A percentile compares a stretch with the other conserved stretches of the same genome.
These are phyloP conservation scores for Krasilnikovozyma curviuscula DNA, from an alignment of 768 basidiomycete species.

Conservation along the genomic window DNA sequence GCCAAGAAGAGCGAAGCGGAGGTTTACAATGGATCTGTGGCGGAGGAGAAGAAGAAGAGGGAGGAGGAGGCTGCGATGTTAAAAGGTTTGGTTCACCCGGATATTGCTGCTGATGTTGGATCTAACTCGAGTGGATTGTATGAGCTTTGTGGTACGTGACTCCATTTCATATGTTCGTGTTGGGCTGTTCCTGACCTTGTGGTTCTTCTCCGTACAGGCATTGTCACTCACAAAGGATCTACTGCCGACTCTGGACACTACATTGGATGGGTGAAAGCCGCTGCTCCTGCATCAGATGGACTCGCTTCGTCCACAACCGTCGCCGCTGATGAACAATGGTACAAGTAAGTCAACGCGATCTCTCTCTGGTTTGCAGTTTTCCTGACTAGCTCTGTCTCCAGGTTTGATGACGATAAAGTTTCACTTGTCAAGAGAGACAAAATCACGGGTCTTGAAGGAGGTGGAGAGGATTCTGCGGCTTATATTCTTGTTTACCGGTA, in stretches of 20 bases:
- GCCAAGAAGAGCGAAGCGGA: not conserved
- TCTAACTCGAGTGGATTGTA: slow-evolving; percentile 64
- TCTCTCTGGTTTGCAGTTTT: not conserved
- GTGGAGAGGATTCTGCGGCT: slow-evolving; percentile 71
- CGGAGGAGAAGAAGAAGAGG: slow-evolving; percentile 28
- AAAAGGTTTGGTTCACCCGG: slow-evolving; percentile 42
- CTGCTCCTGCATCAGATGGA: not conserved
- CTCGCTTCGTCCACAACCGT: slow-evolving; percentile 15
- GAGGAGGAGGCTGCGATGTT: slow-evolving; percentile 47
- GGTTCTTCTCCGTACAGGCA: slow-evolving; percentile 35
- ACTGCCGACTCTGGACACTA: slow-evolving; percentile 81
- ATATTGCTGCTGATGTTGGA: slow-evolving; percentile 48
- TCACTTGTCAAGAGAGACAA: slow-evolving; percentile 70
- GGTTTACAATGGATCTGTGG: slow-evolving; percentile 12
- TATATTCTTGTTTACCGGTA: slow-evolving; percentile 69
- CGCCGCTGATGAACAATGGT: slow-evolving; percentile 48
- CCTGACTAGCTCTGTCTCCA: not conserved
- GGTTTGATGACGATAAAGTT: slow-evolving; percentile 17
- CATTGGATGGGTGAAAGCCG: slow-evolving; percentile 55
- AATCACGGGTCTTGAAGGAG: slow-evolving; percentile 65
- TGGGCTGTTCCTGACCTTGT: not conserved
- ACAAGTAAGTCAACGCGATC: slow-evolving; percentile 60
- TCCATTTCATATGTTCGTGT: not conserved
- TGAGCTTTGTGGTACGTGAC: slow-evolving; percentile 61
- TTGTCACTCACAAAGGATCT: slow-evolving; percentile 92